These are phyloP conservation scores for Trichopus zeylanicus DNA, from an alignment of 116 monocot genomes.

Conservation along the genomic window DNA sequence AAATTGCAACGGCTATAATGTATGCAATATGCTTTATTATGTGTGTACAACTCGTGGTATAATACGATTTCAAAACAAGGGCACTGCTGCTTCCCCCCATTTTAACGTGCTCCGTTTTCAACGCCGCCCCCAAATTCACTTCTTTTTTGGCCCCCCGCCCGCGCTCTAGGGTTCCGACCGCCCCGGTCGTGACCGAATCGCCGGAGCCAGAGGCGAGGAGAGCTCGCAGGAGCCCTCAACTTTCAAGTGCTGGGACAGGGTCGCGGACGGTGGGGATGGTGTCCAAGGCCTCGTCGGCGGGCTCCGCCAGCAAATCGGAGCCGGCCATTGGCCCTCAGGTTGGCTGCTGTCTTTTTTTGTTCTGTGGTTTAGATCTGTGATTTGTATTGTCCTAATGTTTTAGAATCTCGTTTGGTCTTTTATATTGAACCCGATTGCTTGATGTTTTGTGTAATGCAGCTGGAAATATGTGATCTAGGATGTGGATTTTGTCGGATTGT, in stretches of 20 bases:
- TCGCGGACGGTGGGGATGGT: background rate
- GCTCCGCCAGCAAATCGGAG: constrained; percentile 1
- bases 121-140: background rate
- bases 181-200: background rate
- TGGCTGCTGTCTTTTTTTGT: background rate
- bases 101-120: background rate
- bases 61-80: constrained; percentile 3
- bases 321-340: constrained; percentile 1
- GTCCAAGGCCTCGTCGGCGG: constrained; percentile 9
- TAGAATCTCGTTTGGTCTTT: background rate
- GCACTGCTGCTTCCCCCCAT: background rate
- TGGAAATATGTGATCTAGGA: background rate
- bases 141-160: background rate
- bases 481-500: background rate
- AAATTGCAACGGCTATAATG: too few relatives aligned
- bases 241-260: background rate
- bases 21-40: too few relatives aligned
- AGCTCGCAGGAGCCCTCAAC: background rate
- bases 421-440: background rate
- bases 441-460: background rate
- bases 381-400: background rate
- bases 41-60: background rate
- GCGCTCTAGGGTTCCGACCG: background rate
- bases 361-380: background rate
- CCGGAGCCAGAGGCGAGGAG: background rate